phyloP scores from a whole-genome alignment of 208 protist genomes.

The Sergeia podlipaevii region DNA sequence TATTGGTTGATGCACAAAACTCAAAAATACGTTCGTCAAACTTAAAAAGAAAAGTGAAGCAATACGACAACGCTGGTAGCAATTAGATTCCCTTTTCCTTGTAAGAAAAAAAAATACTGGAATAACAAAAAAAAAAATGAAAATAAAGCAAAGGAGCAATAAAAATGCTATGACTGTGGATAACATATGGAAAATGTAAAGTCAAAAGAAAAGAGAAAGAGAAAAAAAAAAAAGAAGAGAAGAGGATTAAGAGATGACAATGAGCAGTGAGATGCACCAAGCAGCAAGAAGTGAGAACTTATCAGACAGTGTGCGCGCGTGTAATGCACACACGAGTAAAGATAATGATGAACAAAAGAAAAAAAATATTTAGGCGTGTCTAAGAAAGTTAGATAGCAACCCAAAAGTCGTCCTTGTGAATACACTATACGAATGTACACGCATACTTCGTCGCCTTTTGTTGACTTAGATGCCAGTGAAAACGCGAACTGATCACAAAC shows the following conservation, averaged over 20 bases:
- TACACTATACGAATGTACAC: too few species aligned
- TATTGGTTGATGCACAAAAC: too few species aligned
- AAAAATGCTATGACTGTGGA: too few species aligned
- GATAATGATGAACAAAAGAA: not conserved
- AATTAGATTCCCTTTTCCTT: not conserved
- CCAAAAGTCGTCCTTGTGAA: too few species aligned
- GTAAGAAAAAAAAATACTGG: conserved; percentile 8
- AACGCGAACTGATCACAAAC: too few species aligned
- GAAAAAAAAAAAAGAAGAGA: conserved; percentile 6
- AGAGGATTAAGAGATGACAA: not conserved
- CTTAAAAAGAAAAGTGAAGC: not conserved
- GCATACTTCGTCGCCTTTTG: too few species aligned
- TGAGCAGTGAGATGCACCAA: too few species aligned
- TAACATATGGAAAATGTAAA: not conserved
- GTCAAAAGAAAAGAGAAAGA: not conserved
- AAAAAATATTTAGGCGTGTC: conserved; percentile 11
- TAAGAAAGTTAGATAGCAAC: conserved; percentile 3
- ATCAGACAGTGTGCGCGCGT: too few species aligned
- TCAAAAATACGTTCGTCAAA: too few species aligned
- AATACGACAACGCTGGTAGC: not conserved
- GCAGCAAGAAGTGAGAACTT: too few species aligned
- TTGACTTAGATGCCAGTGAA: too few species aligned
- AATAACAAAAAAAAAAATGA: conserved; percentile 16
- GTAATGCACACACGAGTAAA: too few species aligned
- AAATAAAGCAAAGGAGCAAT: not conserved